Evolutionary conservation across 2,329 filamentous ascomycete species (phyloP).

Genomic region (Penicillium sp.): DNA sequence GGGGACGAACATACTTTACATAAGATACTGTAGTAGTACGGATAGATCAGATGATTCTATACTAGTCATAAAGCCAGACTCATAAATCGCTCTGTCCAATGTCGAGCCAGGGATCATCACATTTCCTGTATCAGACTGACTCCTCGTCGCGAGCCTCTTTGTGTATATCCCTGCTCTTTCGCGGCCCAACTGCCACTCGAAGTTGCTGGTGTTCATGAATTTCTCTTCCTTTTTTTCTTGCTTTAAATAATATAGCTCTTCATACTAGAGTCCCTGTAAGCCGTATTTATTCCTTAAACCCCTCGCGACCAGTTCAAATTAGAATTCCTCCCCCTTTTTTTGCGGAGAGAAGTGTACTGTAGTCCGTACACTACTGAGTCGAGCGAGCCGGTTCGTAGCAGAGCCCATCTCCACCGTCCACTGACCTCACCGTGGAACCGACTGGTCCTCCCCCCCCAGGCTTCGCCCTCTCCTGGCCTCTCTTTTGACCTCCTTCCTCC

Average conservation of each 20-base stretch:
- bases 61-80: background rate
- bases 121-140: background rate
- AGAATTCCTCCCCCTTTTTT: background rate
- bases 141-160: background rate
- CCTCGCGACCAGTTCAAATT: background rate
- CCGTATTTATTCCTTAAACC: background rate
- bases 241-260: background rate
- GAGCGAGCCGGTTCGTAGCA: background rate
- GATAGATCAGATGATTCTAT: background rate
- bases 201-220: background rate
- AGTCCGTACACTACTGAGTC: background rate
- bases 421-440: constrained; percentile 21
- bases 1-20: background rate
- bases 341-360: background rate
- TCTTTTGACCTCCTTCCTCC: background rate
- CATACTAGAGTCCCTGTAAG: background rate
- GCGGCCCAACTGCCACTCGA: background rate
- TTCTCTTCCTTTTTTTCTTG: background rate
- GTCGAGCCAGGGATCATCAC: background rate
- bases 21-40: background rate
- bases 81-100: background rate
- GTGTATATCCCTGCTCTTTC: background rate
- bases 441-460: background rate
- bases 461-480: constrained; percentile 5
- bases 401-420: constrained; percentile 10